phyloP scores from a whole-genome alignment of 2,329 filamentous ascomycete genomes.

The Xylaria sp. region DNA sequence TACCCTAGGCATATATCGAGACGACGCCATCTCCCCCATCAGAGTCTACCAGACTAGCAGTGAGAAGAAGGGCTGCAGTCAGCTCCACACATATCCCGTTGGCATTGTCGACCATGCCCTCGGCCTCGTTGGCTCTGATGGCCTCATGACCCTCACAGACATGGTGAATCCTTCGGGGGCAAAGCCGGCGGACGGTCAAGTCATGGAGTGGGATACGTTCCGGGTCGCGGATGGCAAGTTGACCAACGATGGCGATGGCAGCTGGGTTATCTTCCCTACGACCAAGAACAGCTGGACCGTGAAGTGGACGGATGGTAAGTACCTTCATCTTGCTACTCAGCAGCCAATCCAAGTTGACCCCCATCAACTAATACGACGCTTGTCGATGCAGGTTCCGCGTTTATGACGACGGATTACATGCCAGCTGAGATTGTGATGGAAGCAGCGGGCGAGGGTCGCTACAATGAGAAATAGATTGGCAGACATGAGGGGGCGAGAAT shows the following conservation, averaged over 20 bases:
- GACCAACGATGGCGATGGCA: slow-evolving; percentile 41
- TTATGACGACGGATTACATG: slow-evolving; percentile 50
- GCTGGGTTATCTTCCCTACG: slow-evolving; percentile 52
- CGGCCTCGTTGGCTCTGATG: slow-evolving; percentile 51
- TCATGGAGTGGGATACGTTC: slow-evolving; percentile 52
- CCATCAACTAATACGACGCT: slow-evolving; percentile 19
- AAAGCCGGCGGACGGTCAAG: slow-evolving; percentile 43
- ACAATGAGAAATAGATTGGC: slow-evolving; percentile 38
- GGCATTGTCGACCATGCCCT: slow-evolving; percentile 52
- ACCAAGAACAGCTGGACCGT: slow-evolving; percentile 46
- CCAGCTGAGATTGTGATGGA: slow-evolving; percentile 50
- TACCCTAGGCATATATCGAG: slow-evolving; percentile 49
- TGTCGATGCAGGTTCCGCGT: slow-evolving; percentile 38
- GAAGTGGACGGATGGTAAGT: slow-evolving; percentile 54
- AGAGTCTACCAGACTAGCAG: slow-evolving; percentile 48
- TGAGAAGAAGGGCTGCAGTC: slow-evolving; percentile 44
- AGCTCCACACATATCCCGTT: slow-evolving; percentile 54
- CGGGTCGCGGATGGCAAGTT: slow-evolving; percentile 40
- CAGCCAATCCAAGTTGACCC: background rate
- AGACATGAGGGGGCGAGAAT: slow-evolving; percentile 3
- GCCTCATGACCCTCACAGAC: slow-evolving; percentile 49
- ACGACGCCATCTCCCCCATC: slow-evolving; percentile 37
- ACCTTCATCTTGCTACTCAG: background rate
- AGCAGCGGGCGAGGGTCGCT: slow-evolving; percentile 41
- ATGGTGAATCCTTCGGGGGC: slow-evolving; percentile 48